Evolutionary conservation across 148 eudicot genomes (phyloP).

Genomic region (Agrostemma githago): DNA sequence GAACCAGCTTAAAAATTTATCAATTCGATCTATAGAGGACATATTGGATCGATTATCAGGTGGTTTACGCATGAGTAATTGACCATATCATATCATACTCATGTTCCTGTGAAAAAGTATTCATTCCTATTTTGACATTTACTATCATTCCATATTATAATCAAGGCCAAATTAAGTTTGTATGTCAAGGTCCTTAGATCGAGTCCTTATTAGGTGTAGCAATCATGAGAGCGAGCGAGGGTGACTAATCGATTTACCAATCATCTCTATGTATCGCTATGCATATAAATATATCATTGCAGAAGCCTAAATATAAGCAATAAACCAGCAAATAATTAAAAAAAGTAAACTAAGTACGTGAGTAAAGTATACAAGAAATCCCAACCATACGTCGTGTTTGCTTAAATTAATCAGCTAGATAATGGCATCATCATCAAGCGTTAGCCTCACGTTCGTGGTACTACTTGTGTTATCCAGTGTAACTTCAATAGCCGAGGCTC

Average conservation of each 20-base stretch:
- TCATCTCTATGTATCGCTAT: neutral
- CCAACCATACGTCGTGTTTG: too few relatives aligned
- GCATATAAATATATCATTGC: neutral
- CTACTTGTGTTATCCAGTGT: neutral
- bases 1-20: too few relatives aligned
- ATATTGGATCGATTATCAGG: neutral
- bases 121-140: neutral
- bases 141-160: too few relatives aligned
- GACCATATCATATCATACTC: neutral
- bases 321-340: neutral
- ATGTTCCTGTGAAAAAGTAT: neutral
- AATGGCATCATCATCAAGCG: neutral
- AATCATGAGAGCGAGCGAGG: neutral
- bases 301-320: neutral
- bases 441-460: neutral
- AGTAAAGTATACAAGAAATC: too few relatives aligned
- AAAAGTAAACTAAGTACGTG: neutral
- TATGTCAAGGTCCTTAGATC: neutral
- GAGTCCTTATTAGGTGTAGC: too few relatives aligned
- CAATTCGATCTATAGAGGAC: neutral
- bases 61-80: neutral
- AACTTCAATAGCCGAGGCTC: slow-evolving; percentile 22
- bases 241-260: neutral
- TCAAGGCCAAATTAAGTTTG: too few relatives aligned
- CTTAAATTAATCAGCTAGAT: too few relatives aligned